These are phyloP conservation scores for Rhynchospora breviuscula DNA, from an alignment of 176 grass and related monocot species.

Conservation along the genomic window DNA sequence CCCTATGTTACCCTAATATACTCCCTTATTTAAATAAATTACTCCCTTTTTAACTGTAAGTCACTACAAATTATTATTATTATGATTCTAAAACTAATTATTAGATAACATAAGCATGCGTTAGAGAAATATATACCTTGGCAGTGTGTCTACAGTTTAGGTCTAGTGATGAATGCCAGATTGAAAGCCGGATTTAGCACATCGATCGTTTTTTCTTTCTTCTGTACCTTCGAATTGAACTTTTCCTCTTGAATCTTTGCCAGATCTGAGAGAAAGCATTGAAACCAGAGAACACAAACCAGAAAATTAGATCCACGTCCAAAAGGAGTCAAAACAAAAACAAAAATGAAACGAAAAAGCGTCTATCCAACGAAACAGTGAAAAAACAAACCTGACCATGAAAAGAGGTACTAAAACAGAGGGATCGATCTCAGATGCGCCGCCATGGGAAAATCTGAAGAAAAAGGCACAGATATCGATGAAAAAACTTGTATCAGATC, in stretches of 20 bases:
- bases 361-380: background rate
- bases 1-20: too few relatives aligned
- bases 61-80: background rate
- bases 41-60: background rate
- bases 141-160: background rate
- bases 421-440: background rate
- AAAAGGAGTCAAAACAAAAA: background rate
- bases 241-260: slow-evolving; percentile 25
- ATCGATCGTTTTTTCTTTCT: slow-evolving; percentile 13
- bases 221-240: slow-evolving; percentile 1
- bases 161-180: slow-evolving; percentile 17
- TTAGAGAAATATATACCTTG: slow-evolving; percentile 16
- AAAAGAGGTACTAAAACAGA: slow-evolving; percentile 1
- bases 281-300: background rate
- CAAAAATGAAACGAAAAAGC: too few relatives aligned
- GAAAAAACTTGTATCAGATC: background rate
- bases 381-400: slow-evolving; percentile 14
- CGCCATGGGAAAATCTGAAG: background rate
- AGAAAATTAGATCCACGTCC: background rate
- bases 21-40: too few relatives aligned
- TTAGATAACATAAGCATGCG: background rate
- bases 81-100: too few relatives aligned
- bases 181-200: background rate
- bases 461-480: background rate
- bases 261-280: slow-evolving; percentile 19